These are phyloP conservation scores for Escovopsis weberi DNA, from an alignment of 2,329 filamentous ascomycete genomes.

Conservation along the genomic window DNA sequence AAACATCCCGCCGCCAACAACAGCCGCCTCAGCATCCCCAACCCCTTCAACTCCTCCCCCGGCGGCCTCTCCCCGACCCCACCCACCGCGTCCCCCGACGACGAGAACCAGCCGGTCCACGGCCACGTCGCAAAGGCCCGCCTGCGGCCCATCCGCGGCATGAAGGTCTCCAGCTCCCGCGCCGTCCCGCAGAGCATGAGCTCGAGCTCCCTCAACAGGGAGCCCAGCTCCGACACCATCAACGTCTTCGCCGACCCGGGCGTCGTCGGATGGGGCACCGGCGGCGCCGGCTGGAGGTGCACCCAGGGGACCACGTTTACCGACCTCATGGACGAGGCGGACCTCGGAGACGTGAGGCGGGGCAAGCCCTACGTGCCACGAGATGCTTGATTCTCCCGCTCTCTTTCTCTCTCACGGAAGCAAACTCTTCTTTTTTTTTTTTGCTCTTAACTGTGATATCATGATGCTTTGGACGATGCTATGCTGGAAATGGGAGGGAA, in stretches of 20 bases:
- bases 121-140: slow-evolving; percentile 13
- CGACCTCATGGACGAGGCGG: slow-evolving; percentile 36
- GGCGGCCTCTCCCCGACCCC: slow-evolving; percentile 6
- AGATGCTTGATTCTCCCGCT: no score
- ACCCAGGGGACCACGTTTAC: slow-evolving; percentile 33
- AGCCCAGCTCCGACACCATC: slow-evolving; percentile 34
- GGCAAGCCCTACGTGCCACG: slow-evolving; percentile 29
- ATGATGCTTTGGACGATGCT: no score
- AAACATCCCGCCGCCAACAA: slow-evolving; percentile 3
- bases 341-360: slow-evolving; percentile 25
- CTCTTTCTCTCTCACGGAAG: no score
- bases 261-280: slow-evolving; percentile 17
- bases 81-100: slow-evolving; percentile 11
- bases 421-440: no score
- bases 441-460: no score
- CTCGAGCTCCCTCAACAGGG: slow-evolving; percentile 10
- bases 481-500: no score
- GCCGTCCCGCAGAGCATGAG: slow-evolving; percentile 18
- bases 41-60: slow-evolving; percentile 20
- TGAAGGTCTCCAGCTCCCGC: slow-evolving; percentile 18
- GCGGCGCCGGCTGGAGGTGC: slow-evolving; percentile 9
- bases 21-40: slow-evolving; percentile 18
- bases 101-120: slow-evolving; percentile 13
- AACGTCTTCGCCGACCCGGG: slow-evolving; percentile 37
- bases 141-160: slow-evolving; percentile 24